phyloP scores from a whole-genome alignment of 768 basidiomycete genomes.

The Lactarius psammicola region DNA sequence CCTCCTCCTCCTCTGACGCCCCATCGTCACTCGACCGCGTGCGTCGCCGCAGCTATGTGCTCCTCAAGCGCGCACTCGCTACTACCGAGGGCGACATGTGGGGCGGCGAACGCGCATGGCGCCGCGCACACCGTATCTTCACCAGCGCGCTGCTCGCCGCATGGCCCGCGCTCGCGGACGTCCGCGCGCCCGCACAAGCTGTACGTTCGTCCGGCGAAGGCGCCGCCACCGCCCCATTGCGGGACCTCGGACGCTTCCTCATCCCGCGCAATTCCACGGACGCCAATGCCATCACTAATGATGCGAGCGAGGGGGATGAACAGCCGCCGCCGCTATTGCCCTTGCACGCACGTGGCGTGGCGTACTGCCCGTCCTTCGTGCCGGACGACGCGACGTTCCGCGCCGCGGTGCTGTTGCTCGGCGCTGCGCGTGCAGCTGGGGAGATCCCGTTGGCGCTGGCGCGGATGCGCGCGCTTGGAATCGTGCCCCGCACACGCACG shows the following conservation, averaged over 20 bases:
- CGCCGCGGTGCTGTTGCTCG: constrained; percentile 61
- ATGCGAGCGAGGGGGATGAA: too few species aligned
- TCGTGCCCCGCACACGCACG: constrained; percentile 54
- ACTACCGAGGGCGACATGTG: constrained; percentile 33
- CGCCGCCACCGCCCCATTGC: constrained; percentile 32
- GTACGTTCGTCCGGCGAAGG: constrained; percentile 33
- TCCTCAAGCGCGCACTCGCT: constrained; percentile 32
- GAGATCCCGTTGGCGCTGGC: constrained; percentile 68
- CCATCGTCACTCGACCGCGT: background rate
- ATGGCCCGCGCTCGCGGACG: constrained; percentile 43
- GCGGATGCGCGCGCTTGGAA: constrained; percentile 67
- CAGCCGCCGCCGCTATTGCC: constrained; percentile 27
- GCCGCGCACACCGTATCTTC: constrained; percentile 53
- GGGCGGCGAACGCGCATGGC: constrained; percentile 41
- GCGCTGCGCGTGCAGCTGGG: constrained; percentile 43
- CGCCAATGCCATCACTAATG: background rate
- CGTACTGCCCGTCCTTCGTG: constrained; percentile 41
- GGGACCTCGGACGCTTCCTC: constrained; percentile 36
- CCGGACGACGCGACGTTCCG: constrained; percentile 54
- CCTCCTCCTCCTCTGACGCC: too few species aligned
- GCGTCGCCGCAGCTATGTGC: constrained; percentile 35
- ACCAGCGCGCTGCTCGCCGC: constrained; percentile 56
- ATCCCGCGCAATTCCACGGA: constrained; percentile 1
- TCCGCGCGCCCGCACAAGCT: constrained; percentile 41
- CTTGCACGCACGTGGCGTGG: constrained; percentile 18